Percentiles rank a stretch among this genome's conserved stretches.
phyloP scores from a whole-genome alignment of 805 yeast genomes.

The Candida insectalens region DNA sequence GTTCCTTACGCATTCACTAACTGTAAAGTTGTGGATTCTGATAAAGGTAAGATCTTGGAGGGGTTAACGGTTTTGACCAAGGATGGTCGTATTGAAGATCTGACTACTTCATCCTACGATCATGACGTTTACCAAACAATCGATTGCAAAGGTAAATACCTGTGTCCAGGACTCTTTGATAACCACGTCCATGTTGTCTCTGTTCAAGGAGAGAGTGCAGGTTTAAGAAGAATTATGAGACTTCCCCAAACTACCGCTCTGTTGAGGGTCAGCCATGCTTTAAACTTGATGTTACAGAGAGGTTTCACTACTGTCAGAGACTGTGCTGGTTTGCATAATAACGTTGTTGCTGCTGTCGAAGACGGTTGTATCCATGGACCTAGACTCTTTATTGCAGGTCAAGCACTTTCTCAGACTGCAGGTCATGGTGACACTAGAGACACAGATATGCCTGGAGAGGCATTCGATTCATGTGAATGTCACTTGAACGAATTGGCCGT shows the following conservation, averaged over 20 bases:
- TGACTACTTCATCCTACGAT: slow-evolving; percentile 3
- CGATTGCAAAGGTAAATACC: slow-evolving; percentile 18
- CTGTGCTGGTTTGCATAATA: slow-evolving; percentile 18
- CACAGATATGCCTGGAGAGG: slow-evolving; percentile 14
- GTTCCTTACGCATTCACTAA: slow-evolving; percentile 14
- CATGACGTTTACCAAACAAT: slow-evolving; percentile 5
- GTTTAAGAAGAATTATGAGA: slow-evolving; percentile 10
- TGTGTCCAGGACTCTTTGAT: slow-evolving; percentile 21
- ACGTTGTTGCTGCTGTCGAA: slow-evolving; percentile 15
- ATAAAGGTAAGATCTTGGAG: slow-evolving; percentile 7
- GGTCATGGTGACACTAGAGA: slow-evolving; percentile 21
- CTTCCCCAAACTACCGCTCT: slow-evolving; percentile 14
- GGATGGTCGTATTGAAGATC: slow-evolving; percentile 12
- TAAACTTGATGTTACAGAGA: slow-evolving; percentile 15
- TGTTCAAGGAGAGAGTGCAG: slow-evolving; percentile 19
- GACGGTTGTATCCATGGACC: slow-evolving; percentile 21
- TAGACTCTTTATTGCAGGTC: slow-evolving; percentile 16
- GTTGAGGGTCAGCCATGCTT: slow-evolving; percentile 13
- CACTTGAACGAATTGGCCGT: slow-evolving; percentile 13
- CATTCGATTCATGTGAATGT: slow-evolving; percentile 17
- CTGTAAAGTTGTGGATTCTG: slow-evolving; percentile 13
- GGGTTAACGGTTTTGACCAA: slow-evolving; percentile 12
- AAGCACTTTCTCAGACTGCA: slow-evolving; percentile 21
- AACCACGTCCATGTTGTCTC: slow-evolving; percentile 18
- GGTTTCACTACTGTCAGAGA: slow-evolving; percentile 20